Evolutionary conservation across 805 yeast genomes (phyloP), one percentile per base, ranked within the genome.

Genomic region (Grigorovia humatica): DNA sequence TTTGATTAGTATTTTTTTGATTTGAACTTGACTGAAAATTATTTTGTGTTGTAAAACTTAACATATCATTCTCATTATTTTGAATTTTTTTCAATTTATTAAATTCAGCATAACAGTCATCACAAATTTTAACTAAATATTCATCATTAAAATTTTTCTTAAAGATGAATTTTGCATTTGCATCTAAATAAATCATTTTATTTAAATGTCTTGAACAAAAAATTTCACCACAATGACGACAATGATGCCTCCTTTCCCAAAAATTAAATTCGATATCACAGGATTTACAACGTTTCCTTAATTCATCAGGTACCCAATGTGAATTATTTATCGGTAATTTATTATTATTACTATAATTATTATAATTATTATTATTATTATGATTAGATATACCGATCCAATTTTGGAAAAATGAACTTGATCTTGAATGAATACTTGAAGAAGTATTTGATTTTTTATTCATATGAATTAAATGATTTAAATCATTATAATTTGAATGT

Each of bases 161-260:
- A 35, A 51, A 49, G 32, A 50, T 51, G 20, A 81, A 81, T 56
- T 79, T 80, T 40, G 93, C 80, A 67, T 78, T 65, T 60, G 75
- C 70, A 63, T 81, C 72, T 62, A 79, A 72, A 68, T 81, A 74
- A 55, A 79, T 64, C 70, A 71, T 71, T 59, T 80, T 82, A 8
- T 76, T 70, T 4, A 82, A 75, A 66, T 87, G 90, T 54, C 77
- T 80, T 38, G 80, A 79, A 66, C 95, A 86, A 61, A 79, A 86
- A 19, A 86, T 78, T 43, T 85, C 88, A 41, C 95, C 95, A 66
- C 95, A 86, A 63, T 83, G 82, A 50, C 95, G 77, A 64, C 95
- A 86, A 70, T 86, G 95, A 63, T 86, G 95, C 56, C 82, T 76
- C 59, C 90, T 78, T 65, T 78, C 96, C 72, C 81, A 84, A 59